Evolutionary conservation across 495 filamentous ascomycete species (phyloP), one percentile per base, ranked within the genome.

Genomic region (Oidiodendron maius): DNA sequence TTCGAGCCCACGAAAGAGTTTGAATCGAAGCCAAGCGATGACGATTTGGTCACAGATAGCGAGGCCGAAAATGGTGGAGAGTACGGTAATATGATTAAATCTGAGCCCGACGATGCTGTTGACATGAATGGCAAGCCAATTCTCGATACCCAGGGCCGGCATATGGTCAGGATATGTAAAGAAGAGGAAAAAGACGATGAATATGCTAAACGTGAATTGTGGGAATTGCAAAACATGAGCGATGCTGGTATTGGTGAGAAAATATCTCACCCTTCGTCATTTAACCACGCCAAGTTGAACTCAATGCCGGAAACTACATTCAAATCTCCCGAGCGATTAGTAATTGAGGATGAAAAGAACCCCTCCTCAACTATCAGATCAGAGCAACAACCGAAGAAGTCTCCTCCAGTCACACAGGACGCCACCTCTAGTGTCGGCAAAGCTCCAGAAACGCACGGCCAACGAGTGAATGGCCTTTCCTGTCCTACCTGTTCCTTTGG

Each of bases 91-190:
- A n/a, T 17, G 13, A 58, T 58, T 36, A 56, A 61, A 26, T 4
- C 61, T 0, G 64, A 59, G 10, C 59, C 50, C 17, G 63, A 67
- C 35, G 58, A 60, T 47, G 72, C 69, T 1, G 40, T 79, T 18
- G 79, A 86, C 58, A 64, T 78, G 11, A 69, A 85, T 55, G 81
- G 82, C 4, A 71, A 66, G 41, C 73, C 64, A 40, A 63, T 89
- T 35, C 53, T 82, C 17, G 83, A 87, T 55, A 60, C 53, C 0
- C 73, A 83, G 46, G 84, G 84, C 12, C 67, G 71, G 12, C 68
- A 72, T 8, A 66, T 88, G 71, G 64, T 88, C 50, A 82, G 78
- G 50, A 76, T 90, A 13, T 91, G 87, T 59, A 83, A 80, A 50
- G 80, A 83, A 40, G 84, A 86, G 52, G 76, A 86, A 25, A 28